Evolutionary conservation across 2,329 filamentous ascomycete genomes (phyloP).

Genomic region (Hawksworthiomyces lignivorus): DNA sequence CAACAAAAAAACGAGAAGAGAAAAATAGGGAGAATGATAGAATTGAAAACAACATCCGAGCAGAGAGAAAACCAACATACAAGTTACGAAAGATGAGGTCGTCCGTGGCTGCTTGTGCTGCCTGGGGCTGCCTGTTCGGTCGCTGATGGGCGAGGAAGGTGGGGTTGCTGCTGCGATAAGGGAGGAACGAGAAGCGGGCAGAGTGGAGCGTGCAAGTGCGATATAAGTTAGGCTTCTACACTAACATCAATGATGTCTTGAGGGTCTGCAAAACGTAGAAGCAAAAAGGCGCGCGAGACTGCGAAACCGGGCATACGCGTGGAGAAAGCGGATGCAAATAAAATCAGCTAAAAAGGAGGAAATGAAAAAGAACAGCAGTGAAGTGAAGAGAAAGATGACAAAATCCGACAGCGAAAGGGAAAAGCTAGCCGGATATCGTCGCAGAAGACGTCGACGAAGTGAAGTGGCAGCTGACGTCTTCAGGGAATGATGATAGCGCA

Average conservation of each 20-base stretch:
- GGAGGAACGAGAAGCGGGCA: neutral
- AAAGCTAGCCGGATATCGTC: too few relatives aligned
- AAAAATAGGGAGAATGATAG: neutral
- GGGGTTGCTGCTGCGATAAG: conserved; percentile 5
- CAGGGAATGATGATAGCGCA: conserved; percentile 1
- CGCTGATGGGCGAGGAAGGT: conserved; percentile 1
- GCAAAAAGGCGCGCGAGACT: too few relatives aligned
- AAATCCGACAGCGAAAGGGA: too few relatives aligned
- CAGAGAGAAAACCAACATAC: conserved; percentile 3
- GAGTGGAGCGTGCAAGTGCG: conserved; percentile 3
- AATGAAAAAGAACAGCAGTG: neutral
- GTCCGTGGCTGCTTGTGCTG: conserved; percentile 1
- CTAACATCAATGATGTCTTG: too few relatives aligned
- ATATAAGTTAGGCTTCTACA: neutral
- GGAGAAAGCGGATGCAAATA: neutral
- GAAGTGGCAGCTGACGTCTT: conserved; percentile 12
- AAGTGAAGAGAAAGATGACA: neutral
- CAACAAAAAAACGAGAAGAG: neutral
- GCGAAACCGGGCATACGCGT: too few relatives aligned
- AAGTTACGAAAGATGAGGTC: neutral
- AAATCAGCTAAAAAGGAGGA: neutral
- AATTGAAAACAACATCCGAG: too few relatives aligned
- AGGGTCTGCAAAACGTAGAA: too few relatives aligned
- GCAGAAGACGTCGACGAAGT: too few relatives aligned
- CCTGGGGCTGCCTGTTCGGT: conserved; percentile 3